Conservation (phyloP, 2,329 filamentous ascomycete genomes). For the Ophiosphaerella narmari region DNA sequence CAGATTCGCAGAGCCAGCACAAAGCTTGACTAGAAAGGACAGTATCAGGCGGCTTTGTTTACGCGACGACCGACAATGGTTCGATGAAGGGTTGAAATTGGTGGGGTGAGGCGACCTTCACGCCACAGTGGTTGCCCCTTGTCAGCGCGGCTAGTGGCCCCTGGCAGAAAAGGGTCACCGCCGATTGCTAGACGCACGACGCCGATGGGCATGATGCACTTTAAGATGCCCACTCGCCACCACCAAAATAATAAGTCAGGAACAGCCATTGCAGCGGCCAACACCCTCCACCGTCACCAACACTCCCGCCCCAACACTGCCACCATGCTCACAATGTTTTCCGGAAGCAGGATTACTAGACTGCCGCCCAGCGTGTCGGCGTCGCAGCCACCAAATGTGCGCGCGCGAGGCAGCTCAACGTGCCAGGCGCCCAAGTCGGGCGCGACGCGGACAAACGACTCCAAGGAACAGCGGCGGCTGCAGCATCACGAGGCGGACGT, state of each 20-base stretch:
- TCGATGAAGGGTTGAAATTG: conserved; percentile 10
- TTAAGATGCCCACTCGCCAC: conserved; percentile 36
- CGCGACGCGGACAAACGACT: conserved; percentile 21
- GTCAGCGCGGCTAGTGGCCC: conserved; percentile 13
- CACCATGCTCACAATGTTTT: conserved; percentile 33
- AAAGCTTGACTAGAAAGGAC: neutral
- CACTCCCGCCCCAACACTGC: conserved; percentile 1
- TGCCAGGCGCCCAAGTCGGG: conserved; percentile 14
- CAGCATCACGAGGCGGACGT: conserved; percentile 73
- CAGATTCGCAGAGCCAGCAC: neutral
- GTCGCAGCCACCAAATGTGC: conserved; percentile 13
- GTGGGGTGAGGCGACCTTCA: conserved; percentile 35
- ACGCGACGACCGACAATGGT: conserved; percentile 13
- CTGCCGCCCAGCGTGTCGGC: conserved; percentile 27
- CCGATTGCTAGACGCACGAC: conserved; percentile 13
- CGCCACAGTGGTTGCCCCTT: conserved; percentile 23
- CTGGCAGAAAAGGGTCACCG: conserved; percentile 30
- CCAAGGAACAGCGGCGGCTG: conserved; percentile 53
- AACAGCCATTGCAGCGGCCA: conserved; percentile 2
- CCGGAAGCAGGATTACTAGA: conserved; percentile 27
- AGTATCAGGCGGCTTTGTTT: neutral
- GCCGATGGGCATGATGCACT: conserved; percentile 8
- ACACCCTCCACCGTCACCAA: conserved; percentile 8
- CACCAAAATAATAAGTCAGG: neutral
- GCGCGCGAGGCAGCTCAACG: conserved; percentile 19